Percentiles rank a stretch among this genome's conserved stretches.
phyloP scores from a whole-genome alignment of 164 flowering plant species.

The Euptelea pleiosperma region DNA sequence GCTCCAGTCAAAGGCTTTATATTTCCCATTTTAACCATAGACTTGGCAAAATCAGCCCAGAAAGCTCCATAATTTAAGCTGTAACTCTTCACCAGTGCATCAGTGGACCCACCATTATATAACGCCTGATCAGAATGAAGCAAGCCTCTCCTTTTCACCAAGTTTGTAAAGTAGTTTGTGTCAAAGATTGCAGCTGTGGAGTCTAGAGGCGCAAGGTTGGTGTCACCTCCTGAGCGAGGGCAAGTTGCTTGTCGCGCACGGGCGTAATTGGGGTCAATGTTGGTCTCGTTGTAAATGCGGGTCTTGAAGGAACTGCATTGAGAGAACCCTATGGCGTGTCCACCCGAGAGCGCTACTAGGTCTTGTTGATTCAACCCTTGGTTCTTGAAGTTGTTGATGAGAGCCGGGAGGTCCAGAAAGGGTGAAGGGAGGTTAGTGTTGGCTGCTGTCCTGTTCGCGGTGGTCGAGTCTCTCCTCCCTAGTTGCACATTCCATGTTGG shows the following conservation, averaged over 20 bases:
- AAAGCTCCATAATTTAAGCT: slow-evolving; percentile 12
- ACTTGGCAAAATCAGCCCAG: slow-evolving; percentile 19
- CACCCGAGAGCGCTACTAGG: slow-evolving; percentile 40
- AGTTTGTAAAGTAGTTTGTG: slow-evolving; percentile 22
- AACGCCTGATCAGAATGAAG: slow-evolving; percentile 32
- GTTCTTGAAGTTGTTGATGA: no score
- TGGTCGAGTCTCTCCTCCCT: slow-evolving; percentile 40
- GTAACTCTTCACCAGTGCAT: slow-evolving; percentile 21
- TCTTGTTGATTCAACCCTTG: no score
- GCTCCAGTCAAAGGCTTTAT: slow-evolving; percentile 28
- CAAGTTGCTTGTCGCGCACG: slow-evolving; percentile 21
- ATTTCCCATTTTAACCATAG: slow-evolving; percentile 34
- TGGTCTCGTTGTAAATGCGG: slow-evolving; percentile 26
- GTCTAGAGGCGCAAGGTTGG: slow-evolving; percentile 26
- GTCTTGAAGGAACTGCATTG: slow-evolving; percentile 20
- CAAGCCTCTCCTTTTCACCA: slow-evolving; percentile 23
- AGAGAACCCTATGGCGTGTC: slow-evolving; percentile 29
- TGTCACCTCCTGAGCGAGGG: slow-evolving; percentile 21
- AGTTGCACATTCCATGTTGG: slow-evolving; percentile 30
- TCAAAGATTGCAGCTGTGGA: slow-evolving; percentile 17
- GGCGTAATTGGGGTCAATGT: slow-evolving; percentile 20
- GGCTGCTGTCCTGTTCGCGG: slow-evolving; percentile 20
- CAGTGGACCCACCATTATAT: slow-evolving; percentile 25
- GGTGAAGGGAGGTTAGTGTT: no score
- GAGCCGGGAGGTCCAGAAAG: no score